Conservation (phyloP, 768 basidiomycete species). For the Xerocomellus chrysenteron region DNA sequence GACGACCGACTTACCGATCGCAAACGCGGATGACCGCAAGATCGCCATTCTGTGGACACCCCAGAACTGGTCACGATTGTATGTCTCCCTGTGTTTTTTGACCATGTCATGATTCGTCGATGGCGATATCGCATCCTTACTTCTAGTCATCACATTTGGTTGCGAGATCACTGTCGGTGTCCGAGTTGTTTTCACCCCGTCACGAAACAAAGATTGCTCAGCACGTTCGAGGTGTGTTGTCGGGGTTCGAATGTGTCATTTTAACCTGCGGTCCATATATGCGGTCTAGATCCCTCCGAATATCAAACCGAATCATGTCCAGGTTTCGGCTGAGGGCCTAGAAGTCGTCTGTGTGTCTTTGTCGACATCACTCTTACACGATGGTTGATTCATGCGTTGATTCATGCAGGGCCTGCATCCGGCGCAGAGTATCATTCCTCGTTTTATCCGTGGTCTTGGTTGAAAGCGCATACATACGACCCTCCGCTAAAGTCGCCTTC, state of each 20-base stretch:
- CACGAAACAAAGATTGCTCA: slow-evolving; percentile 88
- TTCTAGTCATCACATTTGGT: slow-evolving; percentile 83
- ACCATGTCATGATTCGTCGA: background rate
- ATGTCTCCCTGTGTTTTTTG: slow-evolving; percentile 29
- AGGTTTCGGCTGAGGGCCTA: slow-evolving; percentile 60
- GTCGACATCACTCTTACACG: background rate
- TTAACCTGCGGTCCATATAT: slow-evolving; percentile 8
- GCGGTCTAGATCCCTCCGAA: slow-evolving; percentile 67
- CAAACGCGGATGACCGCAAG: slow-evolving; percentile 55
- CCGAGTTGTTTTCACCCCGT: slow-evolving; percentile 79
- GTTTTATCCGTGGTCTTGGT: slow-evolving; percentile 85
- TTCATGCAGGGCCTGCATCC: slow-evolving; percentile 21
- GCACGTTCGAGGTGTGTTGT: slow-evolving; percentile 71
- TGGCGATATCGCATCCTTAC: background rate
- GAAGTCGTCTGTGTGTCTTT: slow-evolving; percentile 66
- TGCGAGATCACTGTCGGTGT: slow-evolving; percentile 92
- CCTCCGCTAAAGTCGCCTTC: slow-evolving; percentile 44
- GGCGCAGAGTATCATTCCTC: slow-evolving; percentile 64
- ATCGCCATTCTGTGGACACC: slow-evolving; percentile 75
- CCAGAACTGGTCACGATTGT: slow-evolving; percentile 76
- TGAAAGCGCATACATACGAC: slow-evolving; percentile 77
- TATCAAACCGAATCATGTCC: slow-evolving; percentile 61
- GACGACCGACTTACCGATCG: slow-evolving; percentile 44
- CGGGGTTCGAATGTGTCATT: background rate
- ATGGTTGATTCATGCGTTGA: background rate